Conservation (phyloP, 1,284 basidiomycete genomes). For the Takashimella koratensis region DNA sequence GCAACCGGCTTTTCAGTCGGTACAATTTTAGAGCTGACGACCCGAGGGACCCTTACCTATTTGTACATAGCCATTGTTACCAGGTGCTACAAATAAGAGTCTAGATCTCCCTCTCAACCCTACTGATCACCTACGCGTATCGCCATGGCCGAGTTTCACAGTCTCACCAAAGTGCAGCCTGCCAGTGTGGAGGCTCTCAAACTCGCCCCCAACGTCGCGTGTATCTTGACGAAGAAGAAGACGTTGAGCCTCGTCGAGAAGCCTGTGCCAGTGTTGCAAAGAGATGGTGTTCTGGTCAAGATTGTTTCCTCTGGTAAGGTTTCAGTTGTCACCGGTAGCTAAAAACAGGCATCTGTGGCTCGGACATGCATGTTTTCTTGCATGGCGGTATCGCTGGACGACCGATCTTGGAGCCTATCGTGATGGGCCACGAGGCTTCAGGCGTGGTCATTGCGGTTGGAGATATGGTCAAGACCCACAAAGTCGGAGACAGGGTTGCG, state of each 20-base stretch:
- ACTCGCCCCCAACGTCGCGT: conserved; percentile 27
- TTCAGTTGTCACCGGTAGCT: conserved; percentile 6
- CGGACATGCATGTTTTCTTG: conserved; percentile 2
- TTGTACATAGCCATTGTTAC: too few relatives aligned
- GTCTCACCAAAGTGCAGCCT: conserved; percentile 32
- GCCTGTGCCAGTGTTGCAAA: conserved; percentile 33
- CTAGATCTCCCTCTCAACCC: too few relatives aligned
- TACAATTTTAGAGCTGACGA: too few relatives aligned
- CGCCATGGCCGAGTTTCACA: conserved; percentile 35
- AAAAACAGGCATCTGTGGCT: conserved; percentile 3
- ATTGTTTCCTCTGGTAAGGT: too few relatives aligned
- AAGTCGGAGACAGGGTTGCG: conserved; percentile 49
- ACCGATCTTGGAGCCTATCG: conserved; percentile 14
- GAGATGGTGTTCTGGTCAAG: conserved; percentile 9
- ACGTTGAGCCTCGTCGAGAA: conserved; percentile 24
- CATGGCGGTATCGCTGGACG: conserved; percentile 1
- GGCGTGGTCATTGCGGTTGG: conserved; percentile 17
- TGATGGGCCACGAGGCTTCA: conserved; percentile 26
- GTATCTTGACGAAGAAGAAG: conserved; percentile 28
- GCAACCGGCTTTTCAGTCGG: too few relatives aligned
- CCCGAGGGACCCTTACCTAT: too few relatives aligned
- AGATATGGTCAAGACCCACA: conserved; percentile 9
- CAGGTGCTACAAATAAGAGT: too few relatives aligned
- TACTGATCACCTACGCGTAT: too few relatives aligned
- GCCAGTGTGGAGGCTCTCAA: conserved; percentile 26